Percentiles rank a stretch among this genome's conserved stretches.
phyloP scores from a whole-genome alignment of 148 eudicot species.

The Heliosperma pusillum region DNA sequence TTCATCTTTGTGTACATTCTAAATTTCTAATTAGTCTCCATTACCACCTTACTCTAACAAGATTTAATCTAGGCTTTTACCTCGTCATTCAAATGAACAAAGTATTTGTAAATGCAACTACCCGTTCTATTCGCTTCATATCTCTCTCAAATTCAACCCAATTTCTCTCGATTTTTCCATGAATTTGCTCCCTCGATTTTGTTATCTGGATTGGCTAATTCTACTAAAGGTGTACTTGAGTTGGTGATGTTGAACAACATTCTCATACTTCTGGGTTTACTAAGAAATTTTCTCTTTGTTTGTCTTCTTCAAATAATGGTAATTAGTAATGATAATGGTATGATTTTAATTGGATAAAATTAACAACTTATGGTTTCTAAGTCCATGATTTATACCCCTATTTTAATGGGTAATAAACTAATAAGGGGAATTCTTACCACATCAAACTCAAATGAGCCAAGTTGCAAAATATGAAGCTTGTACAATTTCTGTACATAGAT shows the following conservation, averaged over 20 bases:
- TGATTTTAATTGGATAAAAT: slow-evolving; percentile 29
- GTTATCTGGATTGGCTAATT: slow-evolving; percentile 36
- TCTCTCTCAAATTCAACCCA: too few relatives aligned
- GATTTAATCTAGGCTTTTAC: too few relatives aligned
- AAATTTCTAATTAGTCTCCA: too few relatives aligned
- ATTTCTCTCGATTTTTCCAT: too few relatives aligned
- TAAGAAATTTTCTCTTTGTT: slow-evolving; percentile 50
- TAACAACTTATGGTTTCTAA: slow-evolving; percentile 9
- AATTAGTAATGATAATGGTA: slow-evolving; percentile 47
- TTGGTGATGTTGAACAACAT: slow-evolving; percentile 39
- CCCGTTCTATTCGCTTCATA: too few relatives aligned
- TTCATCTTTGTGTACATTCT: too few relatives aligned
- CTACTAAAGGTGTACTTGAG: slow-evolving; percentile 45
- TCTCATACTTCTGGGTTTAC: slow-evolving; percentile 25
- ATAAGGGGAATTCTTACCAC: slow-evolving; percentile 33
- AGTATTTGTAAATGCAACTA: too few relatives aligned
- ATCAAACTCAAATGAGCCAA: slow-evolving; percentile 43
- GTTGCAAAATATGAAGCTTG: slow-evolving; percentile 41
- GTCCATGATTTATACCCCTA: slow-evolving; percentile 50
- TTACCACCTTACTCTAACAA: too few relatives aligned
- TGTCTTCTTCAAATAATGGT: slow-evolving; percentile 30
- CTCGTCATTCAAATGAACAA: too few relatives aligned
- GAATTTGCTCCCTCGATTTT: slow-evolving; percentile 32
- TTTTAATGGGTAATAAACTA: slow-evolving; percentile 13
- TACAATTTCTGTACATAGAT: too few relatives aligned